A percentile compares a stretch with the other conserved stretches of the same genome.
These are phyloP conservation scores for Gossypium bickii DNA, from an alignment of 345 rosid genomes.

Conservation along the genomic window DNA sequence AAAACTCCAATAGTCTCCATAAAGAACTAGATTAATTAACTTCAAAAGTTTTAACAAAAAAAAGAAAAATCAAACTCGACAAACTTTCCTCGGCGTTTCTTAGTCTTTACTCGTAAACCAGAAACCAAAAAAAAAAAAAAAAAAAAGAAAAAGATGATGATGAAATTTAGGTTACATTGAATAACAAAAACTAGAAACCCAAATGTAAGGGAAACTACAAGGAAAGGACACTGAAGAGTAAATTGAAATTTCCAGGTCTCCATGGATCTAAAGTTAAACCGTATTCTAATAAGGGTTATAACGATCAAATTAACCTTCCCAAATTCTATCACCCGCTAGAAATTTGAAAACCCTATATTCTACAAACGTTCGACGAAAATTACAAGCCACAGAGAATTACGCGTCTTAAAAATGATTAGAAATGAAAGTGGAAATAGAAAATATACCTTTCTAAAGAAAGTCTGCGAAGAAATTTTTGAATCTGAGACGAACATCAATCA, in stretches of 20 bases:
- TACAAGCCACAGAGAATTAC: not conserved
- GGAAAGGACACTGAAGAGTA: not conserved
- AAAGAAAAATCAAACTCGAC: not conserved
- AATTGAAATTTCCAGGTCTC: constrained; percentile 12
- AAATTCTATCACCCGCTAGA: constrained; percentile 3
- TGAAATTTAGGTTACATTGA: constrained; percentile 16
- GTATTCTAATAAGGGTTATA: constrained; percentile 3
- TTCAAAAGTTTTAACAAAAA: not conserved
- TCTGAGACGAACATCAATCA: constrained; percentile 22
- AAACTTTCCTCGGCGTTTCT: not conserved
- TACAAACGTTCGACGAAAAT: not conserved
- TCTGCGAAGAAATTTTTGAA: constrained; percentile 16
- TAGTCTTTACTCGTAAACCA: not conserved
- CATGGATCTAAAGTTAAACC: constrained; percentile 21
- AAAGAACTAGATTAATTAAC: constrained; percentile 4
- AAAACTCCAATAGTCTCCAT: not conserved
- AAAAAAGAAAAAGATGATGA: not conserved
- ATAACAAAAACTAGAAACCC: constrained; percentile 4
- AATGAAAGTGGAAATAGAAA: not conserved
- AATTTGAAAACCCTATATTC: constrained; percentile 31
- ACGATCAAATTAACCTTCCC: constrained; percentile 18
- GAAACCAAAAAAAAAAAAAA: not conserved
- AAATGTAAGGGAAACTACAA: constrained; percentile 2
- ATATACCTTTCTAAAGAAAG: constrained; percentile 19
- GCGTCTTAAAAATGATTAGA: not conserved